These are phyloP conservation scores for Perilla frutescens DNA, from an alignment of 257 asterid genomes.

Conservation along the genomic window DNA sequence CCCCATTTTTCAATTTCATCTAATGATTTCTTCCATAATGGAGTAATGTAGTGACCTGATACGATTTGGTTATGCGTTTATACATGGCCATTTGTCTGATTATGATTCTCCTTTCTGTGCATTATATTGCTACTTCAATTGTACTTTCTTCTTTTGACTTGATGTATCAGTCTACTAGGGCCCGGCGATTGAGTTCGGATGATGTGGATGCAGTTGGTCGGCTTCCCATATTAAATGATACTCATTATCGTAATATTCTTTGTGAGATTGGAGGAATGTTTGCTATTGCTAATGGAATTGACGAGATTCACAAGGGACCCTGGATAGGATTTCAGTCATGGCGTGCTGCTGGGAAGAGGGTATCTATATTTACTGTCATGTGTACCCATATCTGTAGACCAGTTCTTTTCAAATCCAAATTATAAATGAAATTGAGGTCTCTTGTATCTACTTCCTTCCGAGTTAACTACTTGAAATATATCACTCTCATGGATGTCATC, in stretches of 20 bases:
- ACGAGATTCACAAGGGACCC: conserved; percentile 90
- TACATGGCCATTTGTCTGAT: background rate
- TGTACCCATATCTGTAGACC: background rate
- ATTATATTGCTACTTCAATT: conserved; percentile 28
- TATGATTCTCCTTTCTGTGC: conserved; percentile 14
- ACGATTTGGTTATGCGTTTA: conserved; percentile 32
- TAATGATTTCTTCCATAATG: conserved; percentile 8
- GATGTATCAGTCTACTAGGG: conserved; percentile 63
- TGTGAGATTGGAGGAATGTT: conserved; percentile 98
- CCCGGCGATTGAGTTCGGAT: conserved; percentile 82
- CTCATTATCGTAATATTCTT: conserved; percentile 77
- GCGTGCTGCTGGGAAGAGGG: conserved; percentile 95
- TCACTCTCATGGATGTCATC: conserved; percentile 10
- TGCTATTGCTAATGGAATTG: conserved; percentile 82
- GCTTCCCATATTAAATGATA: conserved; percentile 82
- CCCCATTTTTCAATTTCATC: conserved; percentile 13
- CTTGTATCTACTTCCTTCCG: conserved; percentile 19
- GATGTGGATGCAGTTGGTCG: conserved; percentile 94
- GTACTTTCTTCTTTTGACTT: conserved; percentile 40
- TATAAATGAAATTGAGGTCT: conserved; percentile 7
- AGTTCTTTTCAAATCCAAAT: conserved; percentile 3
- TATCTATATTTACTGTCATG: conserved; percentile 30
- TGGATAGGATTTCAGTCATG: conserved; percentile 99
- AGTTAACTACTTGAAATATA: conserved; percentile 1
- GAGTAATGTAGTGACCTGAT: conserved; percentile 21